Evolutionary conservation across 495 filamentous ascomycete genomes (phyloP), one percentile per base, ranked within the genome.

Genomic region (Polyplosphaeria fusca): DNA sequence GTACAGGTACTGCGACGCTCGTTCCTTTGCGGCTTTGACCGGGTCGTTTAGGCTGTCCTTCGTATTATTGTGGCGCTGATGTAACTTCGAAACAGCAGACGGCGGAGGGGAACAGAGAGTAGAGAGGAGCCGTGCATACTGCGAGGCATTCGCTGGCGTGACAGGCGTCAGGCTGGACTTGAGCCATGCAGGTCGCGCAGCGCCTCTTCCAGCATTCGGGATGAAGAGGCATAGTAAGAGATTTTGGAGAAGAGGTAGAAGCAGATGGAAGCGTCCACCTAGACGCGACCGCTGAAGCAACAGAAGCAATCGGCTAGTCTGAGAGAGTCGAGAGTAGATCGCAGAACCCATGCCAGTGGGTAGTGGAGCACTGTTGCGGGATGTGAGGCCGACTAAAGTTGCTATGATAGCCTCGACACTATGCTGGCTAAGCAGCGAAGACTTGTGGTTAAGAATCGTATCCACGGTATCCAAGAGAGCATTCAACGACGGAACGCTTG

Each of bases 101-200:
- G 81, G 80, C 13, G 84, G 86, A 13, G 91, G 91, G 49, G 91
- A 86, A 68, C 86, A 90, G 48, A 95, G 79, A 2, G 86, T 77
- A 4, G 83, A 86, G 26, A 96, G 73, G 23, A 94, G 77, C 4
- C 88, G 82, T 5, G 86, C 76, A 68, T 84, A 89, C 24, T 77
- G 74, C 37, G 76, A 71, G 3, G 86, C 85, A 52, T 89, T 79
- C 1, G 69, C 67, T 27, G 79, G 72, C 11, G 56, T 53, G 16
- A 71, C 71, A 49, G 26, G 71, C 51, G 43, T 55, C 74, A 52
- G 50, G 44, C 16, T 60, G 60, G 76, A 58, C 62, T 73, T 57
- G 20, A 79, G 71, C 77, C 76, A 83, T 49, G 71, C 71, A 11
- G 74, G 76, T 16, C 71, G 70, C 7, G 40, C 79, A 70, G 74